These are phyloP conservation scores for Ajuga chamaepitys DNA, from an alignment of 257 asterid genomes.

Conservation along the genomic window DNA sequence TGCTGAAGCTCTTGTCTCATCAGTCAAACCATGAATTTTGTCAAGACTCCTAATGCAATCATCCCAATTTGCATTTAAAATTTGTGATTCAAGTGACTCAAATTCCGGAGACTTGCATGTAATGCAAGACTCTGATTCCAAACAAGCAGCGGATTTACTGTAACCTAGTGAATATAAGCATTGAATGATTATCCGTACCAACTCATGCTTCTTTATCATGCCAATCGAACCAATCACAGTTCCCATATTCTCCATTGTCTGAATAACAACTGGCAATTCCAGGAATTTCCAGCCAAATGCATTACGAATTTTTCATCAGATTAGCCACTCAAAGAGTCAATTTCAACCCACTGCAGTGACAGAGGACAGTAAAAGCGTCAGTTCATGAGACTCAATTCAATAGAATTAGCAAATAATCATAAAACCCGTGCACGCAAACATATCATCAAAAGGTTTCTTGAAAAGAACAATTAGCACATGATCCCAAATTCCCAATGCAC, in stretches of 20 bases:
- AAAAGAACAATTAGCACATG: not conserved
- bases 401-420: not conserved
- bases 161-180: conserved; percentile 72
- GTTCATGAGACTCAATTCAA: not conserved
- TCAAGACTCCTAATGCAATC: conserved; percentile 38
- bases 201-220: conserved; percentile 53
- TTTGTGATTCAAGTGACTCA: conserved; percentile 41
- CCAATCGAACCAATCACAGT: conserved; percentile 51
- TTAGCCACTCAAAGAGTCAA: not conserved
- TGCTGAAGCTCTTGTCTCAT: conserved; percentile 59
- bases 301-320: conserved; percentile 9
- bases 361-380: conserved; percentile 3
- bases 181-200: conserved; percentile 60
- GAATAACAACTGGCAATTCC: conserved; percentile 12
- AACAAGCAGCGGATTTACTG: conserved; percentile 50
- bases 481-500: not conserved
- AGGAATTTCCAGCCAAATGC: not conserved
- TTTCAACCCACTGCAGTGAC: not conserved
- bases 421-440: not conserved
- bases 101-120: conserved; percentile 43
- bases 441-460: not conserved
- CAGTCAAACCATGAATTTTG: conserved; percentile 36
- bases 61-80: conserved; percentile 59
- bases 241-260: conserved; percentile 33
- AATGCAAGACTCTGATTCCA: conserved; percentile 82